These are phyloP conservation scores for Yamadazyma akitaensis DNA, from an alignment of 805 yeast species.

Conservation along the genomic window DNA sequence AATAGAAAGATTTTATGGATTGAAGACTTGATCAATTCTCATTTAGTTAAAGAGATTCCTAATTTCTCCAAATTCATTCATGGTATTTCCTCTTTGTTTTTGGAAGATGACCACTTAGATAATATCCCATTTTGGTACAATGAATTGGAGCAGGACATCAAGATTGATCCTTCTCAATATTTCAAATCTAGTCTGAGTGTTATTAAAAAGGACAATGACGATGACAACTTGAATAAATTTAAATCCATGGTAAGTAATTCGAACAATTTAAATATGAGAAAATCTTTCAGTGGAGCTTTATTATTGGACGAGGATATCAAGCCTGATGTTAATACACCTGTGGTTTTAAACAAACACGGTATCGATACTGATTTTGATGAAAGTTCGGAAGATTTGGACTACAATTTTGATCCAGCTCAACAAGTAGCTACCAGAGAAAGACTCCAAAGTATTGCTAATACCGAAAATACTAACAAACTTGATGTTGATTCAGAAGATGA, in stretches of 20 bases:
- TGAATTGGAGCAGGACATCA: conserved; percentile 71
- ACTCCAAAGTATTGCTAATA: background rate
- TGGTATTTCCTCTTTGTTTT: conserved; percentile 82
- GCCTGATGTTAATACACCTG: conserved; percentile 18
- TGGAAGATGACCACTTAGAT: conserved; percentile 88
- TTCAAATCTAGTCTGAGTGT: conserved; percentile 47
- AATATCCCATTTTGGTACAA: conserved; percentile 93
- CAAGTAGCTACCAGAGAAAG: conserved; percentile 3
- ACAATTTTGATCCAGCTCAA: conserved; percentile 10
- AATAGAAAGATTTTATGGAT: conserved; percentile 68
- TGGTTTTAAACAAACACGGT: background rate
- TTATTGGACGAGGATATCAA: conserved; percentile 51
- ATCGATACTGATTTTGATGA: conserved; percentile 8
- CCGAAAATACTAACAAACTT: conserved; percentile 33
- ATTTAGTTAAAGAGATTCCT: conserved; percentile 89
- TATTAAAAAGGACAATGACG: conserved; percentile 44
- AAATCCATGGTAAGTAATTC: conserved; percentile 34
- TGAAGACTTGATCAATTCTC: conserved; percentile 76
- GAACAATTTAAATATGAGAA: conserved; percentile 32
- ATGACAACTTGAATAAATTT: conserved; percentile 43
- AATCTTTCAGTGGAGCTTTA: conserved; percentile 38
- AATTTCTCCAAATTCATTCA: conserved; percentile 90
- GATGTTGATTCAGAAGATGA: conserved; percentile 79
- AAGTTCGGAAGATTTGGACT: conserved; percentile 28
- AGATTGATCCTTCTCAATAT: conserved; percentile 76